Conservation (phyloP, 129 eudicot genomes). For the Saussurea involucrata region DNA sequence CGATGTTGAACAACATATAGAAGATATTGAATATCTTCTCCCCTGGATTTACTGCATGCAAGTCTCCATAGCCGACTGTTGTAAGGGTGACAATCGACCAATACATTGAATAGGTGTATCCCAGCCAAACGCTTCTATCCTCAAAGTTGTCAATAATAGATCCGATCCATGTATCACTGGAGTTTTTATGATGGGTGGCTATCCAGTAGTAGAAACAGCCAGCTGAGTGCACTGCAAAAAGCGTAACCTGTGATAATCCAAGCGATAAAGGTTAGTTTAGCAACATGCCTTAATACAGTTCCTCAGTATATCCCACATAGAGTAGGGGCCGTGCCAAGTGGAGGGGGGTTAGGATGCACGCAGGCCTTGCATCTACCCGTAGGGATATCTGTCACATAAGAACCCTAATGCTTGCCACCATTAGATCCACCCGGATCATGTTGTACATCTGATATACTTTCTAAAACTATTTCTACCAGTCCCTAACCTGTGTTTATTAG, state of each 20-base stretch:
- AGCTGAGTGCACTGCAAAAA: constrained; percentile 72
- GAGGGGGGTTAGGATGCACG: no score
- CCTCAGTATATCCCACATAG: no score
- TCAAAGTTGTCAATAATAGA: constrained; percentile 39
- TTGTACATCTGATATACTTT: no score
- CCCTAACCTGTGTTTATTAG: background rate
- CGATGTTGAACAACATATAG: constrained; percentile 90
- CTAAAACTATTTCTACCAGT: background rate
- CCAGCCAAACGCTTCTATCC: constrained; percentile 65
- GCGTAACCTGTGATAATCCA: constrained; percentile 52
- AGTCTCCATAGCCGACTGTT: constrained; percentile 84
- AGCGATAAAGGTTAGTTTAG: background rate
- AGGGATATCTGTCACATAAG: no score
- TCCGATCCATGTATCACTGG: constrained; percentile 72
- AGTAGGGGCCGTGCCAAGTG: no score
- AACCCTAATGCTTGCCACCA: no score
- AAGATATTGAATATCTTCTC: constrained; percentile 76
- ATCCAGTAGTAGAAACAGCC: constrained; percentile 83
- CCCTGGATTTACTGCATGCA: constrained; percentile 81
- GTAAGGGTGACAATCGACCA: constrained; percentile 89
- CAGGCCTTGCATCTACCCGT: background rate
- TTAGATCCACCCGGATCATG: no score
- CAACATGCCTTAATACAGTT: background rate
- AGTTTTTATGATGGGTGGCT: constrained; percentile 45
- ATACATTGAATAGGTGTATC: constrained; percentile 78